A percentile compares a stretch with the other conserved stretches of the same genome.
These are phyloP conservation scores for Eucalyptus marginata DNA, from an alignment of 345 rosid species.

Conservation along the genomic window DNA sequence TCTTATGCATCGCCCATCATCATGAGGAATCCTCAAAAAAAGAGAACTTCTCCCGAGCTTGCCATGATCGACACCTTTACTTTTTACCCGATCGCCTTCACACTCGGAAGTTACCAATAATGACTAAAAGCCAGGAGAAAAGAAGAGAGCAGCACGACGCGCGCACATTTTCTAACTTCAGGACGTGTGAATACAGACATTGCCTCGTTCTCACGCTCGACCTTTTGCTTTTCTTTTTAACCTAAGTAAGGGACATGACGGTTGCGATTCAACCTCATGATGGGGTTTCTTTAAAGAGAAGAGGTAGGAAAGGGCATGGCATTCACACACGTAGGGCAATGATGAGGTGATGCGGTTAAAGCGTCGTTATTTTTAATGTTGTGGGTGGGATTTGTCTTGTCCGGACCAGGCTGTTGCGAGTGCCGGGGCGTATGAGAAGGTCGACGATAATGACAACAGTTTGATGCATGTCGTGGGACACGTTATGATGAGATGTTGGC, in stretches of 20 bases:
- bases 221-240: background rate
- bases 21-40: background rate
- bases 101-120: background rate
- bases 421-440: background rate
- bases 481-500: background rate
- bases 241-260: background rate
- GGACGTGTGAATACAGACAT: background rate
- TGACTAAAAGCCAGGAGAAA: background rate
- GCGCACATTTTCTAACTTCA: background rate
- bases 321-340: background rate
- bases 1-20: background rate
- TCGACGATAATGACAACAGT: background rate
- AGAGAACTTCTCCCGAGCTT: background rate
- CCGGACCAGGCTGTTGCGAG: background rate
- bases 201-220: background rate
- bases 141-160: background rate
- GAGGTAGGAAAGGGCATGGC: background rate
- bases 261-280: background rate
- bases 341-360: background rate
- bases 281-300: background rate
- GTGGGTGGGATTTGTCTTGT: background rate
- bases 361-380: background rate
- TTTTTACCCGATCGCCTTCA: background rate
- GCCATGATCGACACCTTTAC: background rate
- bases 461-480: background rate